Evolutionary conservation across 129 eudicot genomes (phyloP).

Genomic region (Silybum marianum): DNA sequence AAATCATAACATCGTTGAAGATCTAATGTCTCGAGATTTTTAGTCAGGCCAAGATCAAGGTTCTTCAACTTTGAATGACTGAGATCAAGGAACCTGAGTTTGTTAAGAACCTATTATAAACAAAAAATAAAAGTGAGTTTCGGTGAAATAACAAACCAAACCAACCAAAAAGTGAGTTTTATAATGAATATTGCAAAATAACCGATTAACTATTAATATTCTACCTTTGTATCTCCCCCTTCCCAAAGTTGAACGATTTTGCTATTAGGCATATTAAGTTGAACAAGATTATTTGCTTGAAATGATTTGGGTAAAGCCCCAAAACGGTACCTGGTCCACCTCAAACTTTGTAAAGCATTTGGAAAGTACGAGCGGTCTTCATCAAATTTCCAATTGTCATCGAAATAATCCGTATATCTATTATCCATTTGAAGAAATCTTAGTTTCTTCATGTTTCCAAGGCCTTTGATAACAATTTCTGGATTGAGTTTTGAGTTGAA

Average conservation of each 20-base stretch:
- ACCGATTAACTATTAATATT: neutral
- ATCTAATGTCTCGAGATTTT: neutral
- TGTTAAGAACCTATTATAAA: neutral
- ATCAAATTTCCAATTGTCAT: neutral
- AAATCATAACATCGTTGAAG: neutral
- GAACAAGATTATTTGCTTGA: neutral
- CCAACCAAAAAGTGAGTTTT: neutral
- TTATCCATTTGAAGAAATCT: neutral
- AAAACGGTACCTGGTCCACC: neutral
- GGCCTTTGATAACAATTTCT: neutral
- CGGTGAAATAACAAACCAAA: neutral
- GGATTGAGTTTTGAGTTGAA: too few relatives aligned
- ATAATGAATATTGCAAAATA: neutral
- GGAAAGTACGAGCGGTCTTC: neutral
- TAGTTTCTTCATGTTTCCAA: neutral
- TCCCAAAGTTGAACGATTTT: neutral
- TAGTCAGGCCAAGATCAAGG: neutral
- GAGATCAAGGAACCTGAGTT: neutral
- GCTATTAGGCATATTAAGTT: neutral
- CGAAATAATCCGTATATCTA: too few relatives aligned
- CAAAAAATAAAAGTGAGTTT: neutral
- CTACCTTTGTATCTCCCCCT: slow-evolving; percentile 7
- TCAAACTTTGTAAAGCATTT: neutral
- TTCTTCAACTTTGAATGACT: neutral
- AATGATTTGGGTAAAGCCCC: neutral